These are phyloP conservation scores for Bipolaris sorokiniana DNA, from an alignment of 2,329 filamentous ascomycete species.

Conservation along the genomic window DNA sequence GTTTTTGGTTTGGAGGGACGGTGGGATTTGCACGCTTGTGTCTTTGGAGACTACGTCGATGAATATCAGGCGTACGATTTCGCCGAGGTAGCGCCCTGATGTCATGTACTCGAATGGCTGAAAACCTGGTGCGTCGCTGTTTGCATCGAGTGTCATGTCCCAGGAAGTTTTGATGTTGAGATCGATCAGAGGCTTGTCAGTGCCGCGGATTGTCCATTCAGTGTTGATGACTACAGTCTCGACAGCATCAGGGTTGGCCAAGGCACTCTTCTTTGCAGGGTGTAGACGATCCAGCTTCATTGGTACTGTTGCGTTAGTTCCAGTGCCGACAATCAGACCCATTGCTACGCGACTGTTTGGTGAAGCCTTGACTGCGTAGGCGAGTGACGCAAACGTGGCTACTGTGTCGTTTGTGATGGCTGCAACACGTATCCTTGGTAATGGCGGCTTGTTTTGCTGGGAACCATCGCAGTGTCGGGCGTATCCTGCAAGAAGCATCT, in stretches of 20 bases:
- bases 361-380: conserved; percentile 70
- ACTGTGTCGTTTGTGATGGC: conserved; percentile 85
- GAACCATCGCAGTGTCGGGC: conserved; percentile 57
- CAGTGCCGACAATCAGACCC: conserved; percentile 82
- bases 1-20: conserved; percentile 63
- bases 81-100: conserved; percentile 76
- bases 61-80: conserved; percentile 74
- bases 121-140: conserved; percentile 74
- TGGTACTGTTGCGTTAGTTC: conserved; percentile 80
- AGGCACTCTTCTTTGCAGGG: conserved; percentile 61
- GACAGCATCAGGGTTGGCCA: conserved; percentile 49
- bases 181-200: conserved; percentile 69
- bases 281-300: conserved; percentile 69
- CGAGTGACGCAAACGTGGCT: conserved; percentile 77
- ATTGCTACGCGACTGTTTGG: conserved; percentile 71
- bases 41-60: conserved; percentile 64
- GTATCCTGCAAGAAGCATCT: conserved; percentile 66
- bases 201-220: conserved; percentile 81
- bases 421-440: conserved; percentile 70
- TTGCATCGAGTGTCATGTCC: conserved; percentile 70
- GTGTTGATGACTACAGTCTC: conserved; percentile 80
- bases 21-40: conserved; percentile 58
- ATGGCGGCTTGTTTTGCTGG: conserved; percentile 37
- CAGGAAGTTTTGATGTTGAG: conserved; percentile 70
- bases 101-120: conserved; percentile 88